Base-by-base conservation (phyloP, 768 basidiomycete species). In the Psilocybe cubensis region DNA sequence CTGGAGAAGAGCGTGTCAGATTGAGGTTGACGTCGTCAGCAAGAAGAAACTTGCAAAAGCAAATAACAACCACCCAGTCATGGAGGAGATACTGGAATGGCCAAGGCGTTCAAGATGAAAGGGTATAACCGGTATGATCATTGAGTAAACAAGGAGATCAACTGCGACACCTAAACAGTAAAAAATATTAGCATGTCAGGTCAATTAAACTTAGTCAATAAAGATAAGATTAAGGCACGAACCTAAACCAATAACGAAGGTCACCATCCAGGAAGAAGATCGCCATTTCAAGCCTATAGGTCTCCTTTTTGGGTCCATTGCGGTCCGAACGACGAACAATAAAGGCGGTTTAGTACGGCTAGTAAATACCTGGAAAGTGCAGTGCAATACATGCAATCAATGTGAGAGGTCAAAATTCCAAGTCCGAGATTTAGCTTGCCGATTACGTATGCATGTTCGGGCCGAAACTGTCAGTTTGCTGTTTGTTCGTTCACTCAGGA, bases 111-210 rank as follows among this genome's bases (percentile, higher is more conserved):
- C 79, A 21, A 88, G 78, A 29, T 83, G 85, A 63, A 87, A 87
- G 1, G 86, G 85, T 55, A 87, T 76, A 27, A 87, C 84, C 8
- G 86, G 86, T 28, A 86, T 80, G 55, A 86, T 82, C 24, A 84
- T 74, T 3, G 84, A 83, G 62, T 87, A 87, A 9, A 84, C 80
- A n/a, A 87, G 68, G 1, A 85, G 63, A 66, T 87, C 86, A 1
- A 79, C 80, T 12, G 72, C 71, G 33, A 81, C 67, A 3, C 79
- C 79, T 82, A 47, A 17, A 28, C 41, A 51, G 42, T 8, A 35
- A 45, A 14, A 6, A 23, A 40, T 43, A 14, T 38, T 38, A 38
- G 7, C 35, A n/a, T n/a, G n/a, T n/a, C n/a, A n/a, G n/a, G n/a
- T n/a, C n/a, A n/a, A n/a, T n/a, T n/a, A n/a, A n/a, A n/a, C n/a